phyloP scores from a whole-genome alignment of 176 grass and related monocot genomes.

The Oryza glaberrima region DNA sequence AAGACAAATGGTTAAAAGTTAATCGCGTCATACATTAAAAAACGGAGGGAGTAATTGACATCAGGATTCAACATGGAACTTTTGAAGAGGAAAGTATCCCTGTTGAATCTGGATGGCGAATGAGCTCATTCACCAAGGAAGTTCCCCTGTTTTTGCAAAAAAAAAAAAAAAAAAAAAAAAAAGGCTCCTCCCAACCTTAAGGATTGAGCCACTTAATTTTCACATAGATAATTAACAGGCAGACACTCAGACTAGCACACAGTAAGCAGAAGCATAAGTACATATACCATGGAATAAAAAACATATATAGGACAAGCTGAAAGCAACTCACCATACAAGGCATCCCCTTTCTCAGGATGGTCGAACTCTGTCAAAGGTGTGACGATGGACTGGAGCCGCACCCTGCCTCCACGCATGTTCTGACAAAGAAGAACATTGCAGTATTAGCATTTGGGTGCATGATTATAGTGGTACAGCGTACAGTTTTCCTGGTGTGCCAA shows the following conservation, averaged over 20 bases:
- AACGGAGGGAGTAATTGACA: not conserved
- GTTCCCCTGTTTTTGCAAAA: not conserved
- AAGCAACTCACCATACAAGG: conserved; percentile 68
- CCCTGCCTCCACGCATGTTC: conserved; percentile 71
- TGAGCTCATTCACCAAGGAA: too few relatives aligned
- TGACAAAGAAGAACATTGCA: not conserved
- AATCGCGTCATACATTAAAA: too few relatives aligned
- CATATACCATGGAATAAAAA: too few relatives aligned
- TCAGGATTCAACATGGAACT: not conserved
- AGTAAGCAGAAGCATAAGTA: too few relatives aligned
- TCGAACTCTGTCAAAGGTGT: conserved; percentile 70
- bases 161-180: too few relatives aligned
- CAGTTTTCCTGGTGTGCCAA: not conserved
- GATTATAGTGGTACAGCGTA: too few relatives aligned
- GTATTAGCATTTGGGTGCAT: not conserved
- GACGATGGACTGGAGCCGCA: conserved; percentile 54
- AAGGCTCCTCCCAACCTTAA: too few relatives aligned
- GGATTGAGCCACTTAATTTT: not conserved
- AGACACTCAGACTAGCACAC: too few relatives aligned
- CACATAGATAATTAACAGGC: not conserved
- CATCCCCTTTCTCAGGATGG: conserved; percentile 89
- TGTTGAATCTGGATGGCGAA: too few relatives aligned
- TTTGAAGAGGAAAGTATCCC: not conserved
- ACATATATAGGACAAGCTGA: not conserved
- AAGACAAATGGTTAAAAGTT: too few relatives aligned